Percentiles rank a stretch among this genome's conserved stretches.
phyloP scores from a whole-genome alignment of 2,329 filamentous ascomycete species.

The Calonectria pteridis region DNA sequence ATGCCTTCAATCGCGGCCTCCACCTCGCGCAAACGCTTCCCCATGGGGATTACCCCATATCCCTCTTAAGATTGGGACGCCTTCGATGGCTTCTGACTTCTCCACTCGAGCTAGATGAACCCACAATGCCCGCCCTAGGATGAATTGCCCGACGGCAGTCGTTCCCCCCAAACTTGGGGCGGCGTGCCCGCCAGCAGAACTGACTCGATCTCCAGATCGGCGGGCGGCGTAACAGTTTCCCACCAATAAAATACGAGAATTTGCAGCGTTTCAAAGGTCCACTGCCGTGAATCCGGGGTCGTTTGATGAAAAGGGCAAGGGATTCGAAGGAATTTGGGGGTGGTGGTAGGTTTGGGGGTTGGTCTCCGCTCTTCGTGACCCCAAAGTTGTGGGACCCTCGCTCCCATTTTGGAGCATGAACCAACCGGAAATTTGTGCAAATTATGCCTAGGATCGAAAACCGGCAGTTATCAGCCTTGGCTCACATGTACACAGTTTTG shows the following conservation, averaged over 20 bases:
- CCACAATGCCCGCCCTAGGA: background rate
- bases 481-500: background rate
- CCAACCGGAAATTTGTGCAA: background rate
- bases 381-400: slow-evolving; percentile 1
- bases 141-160: background rate
- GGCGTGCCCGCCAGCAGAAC: background rate
- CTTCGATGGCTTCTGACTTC: background rate
- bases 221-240: background rate
- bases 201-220: background rate
- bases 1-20: slow-evolving; percentile 2
- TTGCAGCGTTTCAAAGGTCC: background rate
- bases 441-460: background rate
- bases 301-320: background rate
- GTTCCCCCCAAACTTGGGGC: background rate
- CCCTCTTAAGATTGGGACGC: background rate
- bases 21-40: background rate
- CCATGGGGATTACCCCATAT: slow-evolving; percentile 16
- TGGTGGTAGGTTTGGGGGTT: background rate
- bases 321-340: background rate
- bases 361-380: background rate
- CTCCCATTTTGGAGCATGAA: background rate
- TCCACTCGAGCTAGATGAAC: background rate
- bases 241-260: background rate
- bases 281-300: slow-evolving; percentile 3
- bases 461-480: background rate